Percentiles rank a stretch among this genome's conserved stretches.
phyloP scores from a whole-genome alignment of 129 eudicot genomes.

The Flaveria ramosissima region DNA sequence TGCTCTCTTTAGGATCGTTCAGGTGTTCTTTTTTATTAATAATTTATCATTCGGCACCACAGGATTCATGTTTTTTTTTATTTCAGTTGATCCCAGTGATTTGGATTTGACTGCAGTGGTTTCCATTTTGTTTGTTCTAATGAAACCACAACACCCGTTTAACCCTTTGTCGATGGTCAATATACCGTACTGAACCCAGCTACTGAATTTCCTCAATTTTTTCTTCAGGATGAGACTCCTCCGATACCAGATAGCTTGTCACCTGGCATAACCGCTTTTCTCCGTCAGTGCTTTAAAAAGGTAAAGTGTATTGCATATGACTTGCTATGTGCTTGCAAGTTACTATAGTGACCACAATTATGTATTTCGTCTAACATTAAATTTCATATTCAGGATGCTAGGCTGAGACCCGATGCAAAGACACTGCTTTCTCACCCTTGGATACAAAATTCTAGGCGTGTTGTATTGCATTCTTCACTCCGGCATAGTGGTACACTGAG shows the following conservation, averaged over 20 bases:
- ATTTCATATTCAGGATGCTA: constrained; percentile 70
- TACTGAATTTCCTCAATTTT: constrained; percentile 25
- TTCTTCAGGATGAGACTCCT: constrained; percentile 89
- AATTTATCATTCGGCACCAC: neutral
- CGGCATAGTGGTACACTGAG: constrained; percentile 78
- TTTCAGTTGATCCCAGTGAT: constrained; percentile 2
- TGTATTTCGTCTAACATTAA: constrained; percentile 24
- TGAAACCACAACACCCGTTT: neutral
- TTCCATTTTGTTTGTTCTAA: constrained; percentile 8
- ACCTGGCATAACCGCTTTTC: constrained; percentile 86
- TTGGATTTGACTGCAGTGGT: constrained; percentile 15
- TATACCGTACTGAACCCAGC: neutral
- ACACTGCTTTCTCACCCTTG: constrained; percentile 94
- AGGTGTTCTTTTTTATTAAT: constrained; percentile 41
- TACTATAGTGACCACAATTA: neutral
- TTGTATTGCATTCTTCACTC: constrained; percentile 73
- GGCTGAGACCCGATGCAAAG: constrained; percentile 98
- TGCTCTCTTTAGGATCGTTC: constrained; percentile 93
- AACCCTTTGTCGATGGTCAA: constrained; percentile 13
- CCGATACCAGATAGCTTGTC: constrained; percentile 96
- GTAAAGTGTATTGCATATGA: constrained; percentile 41
- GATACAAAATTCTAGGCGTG: constrained; percentile 95
- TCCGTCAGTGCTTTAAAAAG: constrained; percentile 94
- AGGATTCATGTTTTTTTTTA: neutral
- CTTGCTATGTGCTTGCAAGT: constrained; percentile 16